Percentiles rank a stretch among this genome's conserved stretches.
Conservation (phyloP, 805 yeast species). For the Wickerhamia fluorescens region DNA sequence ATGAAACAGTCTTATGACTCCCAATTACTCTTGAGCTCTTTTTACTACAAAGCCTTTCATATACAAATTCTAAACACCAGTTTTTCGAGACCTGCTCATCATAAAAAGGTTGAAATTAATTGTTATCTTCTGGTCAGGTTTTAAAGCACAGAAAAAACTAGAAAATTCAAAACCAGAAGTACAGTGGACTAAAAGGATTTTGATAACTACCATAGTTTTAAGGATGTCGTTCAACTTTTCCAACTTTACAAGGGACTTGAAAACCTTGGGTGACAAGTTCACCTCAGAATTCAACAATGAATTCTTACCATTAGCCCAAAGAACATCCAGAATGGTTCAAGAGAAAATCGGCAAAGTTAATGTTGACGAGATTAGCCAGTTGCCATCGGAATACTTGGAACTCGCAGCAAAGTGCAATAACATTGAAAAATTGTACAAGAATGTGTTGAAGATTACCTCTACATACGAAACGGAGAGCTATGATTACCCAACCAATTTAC, state of each 20-base stretch:
- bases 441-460: conserved; percentile 35
- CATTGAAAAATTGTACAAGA: conserved; percentile 35
- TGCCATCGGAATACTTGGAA: conserved; percentile 71
- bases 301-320: conserved; percentile 60
- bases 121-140: too few relatives aligned
- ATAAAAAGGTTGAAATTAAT: too few relatives aligned
- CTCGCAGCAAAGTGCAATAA: conserved; percentile 34
- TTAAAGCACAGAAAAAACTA: too few relatives aligned
- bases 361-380: conserved; percentile 62
- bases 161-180: too few relatives aligned
- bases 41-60: too few relatives aligned
- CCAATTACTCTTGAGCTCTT: too few relatives aligned
- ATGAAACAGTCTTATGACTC: too few relatives aligned
- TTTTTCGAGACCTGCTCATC: too few relatives aligned
- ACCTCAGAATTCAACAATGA: conserved; percentile 50
- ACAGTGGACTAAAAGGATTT: too few relatives aligned
- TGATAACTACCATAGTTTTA: too few relatives aligned
- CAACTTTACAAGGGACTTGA: conserved; percentile 35
- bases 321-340: conserved; percentile 73
- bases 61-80: too few relatives aligned
- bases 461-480: conserved; percentile 70
- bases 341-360: conserved; percentile 69
- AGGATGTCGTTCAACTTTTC: conserved; percentile 38
- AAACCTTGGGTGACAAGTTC: conserved; percentile 35
- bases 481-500: conserved; percentile 73